A percentile compares a stretch with the other conserved stretches of the same genome.
phyloP scores from a whole-genome alignment of 257 asterid genomes.

The Salvia miltiorrhiza region DNA sequence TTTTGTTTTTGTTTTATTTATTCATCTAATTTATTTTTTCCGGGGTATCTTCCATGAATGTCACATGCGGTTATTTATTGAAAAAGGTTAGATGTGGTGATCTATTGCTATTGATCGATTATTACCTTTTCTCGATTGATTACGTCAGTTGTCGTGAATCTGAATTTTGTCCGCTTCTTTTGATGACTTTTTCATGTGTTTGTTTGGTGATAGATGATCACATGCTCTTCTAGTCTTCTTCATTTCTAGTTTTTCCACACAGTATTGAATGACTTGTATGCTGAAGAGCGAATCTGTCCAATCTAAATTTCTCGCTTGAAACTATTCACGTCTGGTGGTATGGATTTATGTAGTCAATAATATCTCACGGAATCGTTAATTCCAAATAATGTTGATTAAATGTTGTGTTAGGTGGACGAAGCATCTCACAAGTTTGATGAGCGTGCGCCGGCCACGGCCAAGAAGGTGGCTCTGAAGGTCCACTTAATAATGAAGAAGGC shows the following conservation, averaged over 20 bases:
- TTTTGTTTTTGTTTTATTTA: background rate
- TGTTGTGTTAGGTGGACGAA: constrained; percentile 34
- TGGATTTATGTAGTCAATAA: background rate
- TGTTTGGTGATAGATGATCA: too few relatives aligned
- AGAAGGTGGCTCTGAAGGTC: constrained; percentile 33
- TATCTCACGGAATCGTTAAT: too few relatives aligned
- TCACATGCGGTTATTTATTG: background rate
- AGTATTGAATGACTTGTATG: background rate
- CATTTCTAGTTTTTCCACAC: too few relatives aligned
- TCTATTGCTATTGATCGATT: background rate
- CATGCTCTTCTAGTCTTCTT: too few relatives aligned
- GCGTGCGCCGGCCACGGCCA: constrained; percentile 60
- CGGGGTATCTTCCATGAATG: too few relatives aligned
- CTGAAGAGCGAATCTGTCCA: background rate
- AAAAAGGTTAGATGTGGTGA: background rate
- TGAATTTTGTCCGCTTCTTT: background rate
- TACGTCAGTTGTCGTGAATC: background rate
- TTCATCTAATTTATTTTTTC: too few relatives aligned
- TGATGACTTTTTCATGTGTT: too few relatives aligned
- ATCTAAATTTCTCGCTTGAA: background rate
- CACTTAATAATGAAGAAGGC: constrained; percentile 33
- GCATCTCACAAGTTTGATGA: constrained; percentile 39
- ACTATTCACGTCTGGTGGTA: background rate
- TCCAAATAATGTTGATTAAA: background rate
- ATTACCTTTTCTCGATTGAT: background rate